Percentiles rank a stretch among this genome's conserved stretches.
These are phyloP conservation scores for Colletotrichum horii DNA, from an alignment of 2,329 filamentous ascomycete genomes.

Conservation along the genomic window DNA sequence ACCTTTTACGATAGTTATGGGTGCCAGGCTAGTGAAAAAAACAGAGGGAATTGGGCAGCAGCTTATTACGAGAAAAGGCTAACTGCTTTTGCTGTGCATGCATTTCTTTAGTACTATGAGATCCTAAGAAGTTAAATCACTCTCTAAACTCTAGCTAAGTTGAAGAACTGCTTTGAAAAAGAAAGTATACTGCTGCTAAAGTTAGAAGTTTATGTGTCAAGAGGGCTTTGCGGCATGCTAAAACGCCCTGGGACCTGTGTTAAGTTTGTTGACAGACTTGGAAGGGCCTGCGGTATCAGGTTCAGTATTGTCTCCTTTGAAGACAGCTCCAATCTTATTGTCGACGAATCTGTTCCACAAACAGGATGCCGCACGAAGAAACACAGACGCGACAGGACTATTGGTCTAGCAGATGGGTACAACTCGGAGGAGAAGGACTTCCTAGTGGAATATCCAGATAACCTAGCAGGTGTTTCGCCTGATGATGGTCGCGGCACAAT, in stretches of 20 bases:
- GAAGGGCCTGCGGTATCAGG: neutral
- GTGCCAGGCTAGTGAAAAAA: neutral
- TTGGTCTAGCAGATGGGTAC: neutral
- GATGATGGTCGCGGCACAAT: neutral
- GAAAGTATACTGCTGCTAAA: neutral
- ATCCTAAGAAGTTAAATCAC: neutral
- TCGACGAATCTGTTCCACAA: neutral
- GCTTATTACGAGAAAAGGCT: neutral
- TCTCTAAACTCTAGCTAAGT: neutral
- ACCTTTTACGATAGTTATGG: neutral
- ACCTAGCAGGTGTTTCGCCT: neutral
- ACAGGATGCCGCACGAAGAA: neutral
- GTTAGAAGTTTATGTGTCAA: neutral
- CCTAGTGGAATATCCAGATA: neutral
- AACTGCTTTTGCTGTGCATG: neutral
- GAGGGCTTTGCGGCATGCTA: neutral
- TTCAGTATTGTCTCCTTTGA: neutral
- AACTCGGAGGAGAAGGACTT: neutral
- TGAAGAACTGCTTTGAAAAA: neutral
- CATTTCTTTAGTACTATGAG: neutral
- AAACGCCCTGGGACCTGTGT: neutral
- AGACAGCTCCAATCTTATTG: accelerated
- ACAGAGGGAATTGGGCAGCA: neutral
- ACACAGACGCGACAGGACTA: neutral
- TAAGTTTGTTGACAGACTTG: neutral